phyloP scores from a whole-genome alignment of 2,329 filamentous ascomycete species.

The Fusarium lyarnte region DNA sequence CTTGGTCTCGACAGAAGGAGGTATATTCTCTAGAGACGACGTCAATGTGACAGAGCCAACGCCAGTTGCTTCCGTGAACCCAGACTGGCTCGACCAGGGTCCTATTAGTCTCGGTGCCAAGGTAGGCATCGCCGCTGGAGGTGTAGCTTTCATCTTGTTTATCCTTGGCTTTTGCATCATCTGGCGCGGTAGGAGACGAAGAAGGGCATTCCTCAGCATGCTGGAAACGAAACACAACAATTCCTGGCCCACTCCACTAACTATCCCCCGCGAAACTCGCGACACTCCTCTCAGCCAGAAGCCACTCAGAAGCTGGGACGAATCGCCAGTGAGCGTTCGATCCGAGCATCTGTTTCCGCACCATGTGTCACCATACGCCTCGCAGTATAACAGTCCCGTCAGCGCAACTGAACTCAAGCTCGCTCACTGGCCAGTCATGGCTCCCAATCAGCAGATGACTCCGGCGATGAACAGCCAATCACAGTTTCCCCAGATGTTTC shows the following conservation, averaged over 20 bases:
- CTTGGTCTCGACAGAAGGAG: constrained; percentile 61
- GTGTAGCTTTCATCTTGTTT: constrained; percentile 58
- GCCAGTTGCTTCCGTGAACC: constrained; percentile 51
- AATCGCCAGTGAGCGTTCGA: constrained; percentile 58
- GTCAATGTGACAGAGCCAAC: constrained; percentile 63
- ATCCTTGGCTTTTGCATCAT: constrained; percentile 63
- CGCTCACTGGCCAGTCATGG: neutral
- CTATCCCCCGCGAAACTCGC: constrained; percentile 42
- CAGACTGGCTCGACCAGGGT: constrained; percentile 53
- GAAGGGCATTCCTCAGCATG: constrained; percentile 58
- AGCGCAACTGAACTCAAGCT: constrained; percentile 2
- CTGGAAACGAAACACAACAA: neutral
- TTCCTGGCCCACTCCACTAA: constrained; percentile 51
- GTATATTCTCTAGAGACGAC: constrained; percentile 58
- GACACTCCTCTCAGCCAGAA: constrained; percentile 61
- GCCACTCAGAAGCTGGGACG: constrained; percentile 62
- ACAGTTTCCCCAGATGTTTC: neutral
- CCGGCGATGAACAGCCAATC: neutral
- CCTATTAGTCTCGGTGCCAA: constrained; percentile 64
- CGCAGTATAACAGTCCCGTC: neutral
- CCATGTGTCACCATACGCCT: constrained; percentile 1
- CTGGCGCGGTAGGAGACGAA: constrained; percentile 64
- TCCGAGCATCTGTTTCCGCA: neutral
- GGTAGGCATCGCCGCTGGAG: constrained; percentile 67
- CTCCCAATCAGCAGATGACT: neutral